Evolutionary conservation across 108 stramenopile species (phyloP), one percentile per base, ranked within the genome.

Genomic region (Bacterosira constricta): DNA sequence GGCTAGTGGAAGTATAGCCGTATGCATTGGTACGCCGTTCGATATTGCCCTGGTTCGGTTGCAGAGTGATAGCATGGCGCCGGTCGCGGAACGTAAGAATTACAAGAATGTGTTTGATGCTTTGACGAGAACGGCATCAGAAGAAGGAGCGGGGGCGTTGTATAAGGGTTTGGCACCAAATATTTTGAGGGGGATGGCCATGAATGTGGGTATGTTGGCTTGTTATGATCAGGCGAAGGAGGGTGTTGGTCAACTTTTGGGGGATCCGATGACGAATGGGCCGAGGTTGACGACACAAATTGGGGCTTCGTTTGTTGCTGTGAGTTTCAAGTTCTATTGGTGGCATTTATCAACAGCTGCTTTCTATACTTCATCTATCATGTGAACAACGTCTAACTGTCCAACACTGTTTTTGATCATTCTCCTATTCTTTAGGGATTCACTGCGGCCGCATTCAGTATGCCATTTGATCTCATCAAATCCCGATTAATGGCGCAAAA

Each of bases 201-300:
- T 99, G 97, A 99, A 99, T 77, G 97, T 98, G 25, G 99, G 99
- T 44, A 98, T 98, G 99, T 77, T 99, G 83, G 97, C 99, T 13
- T 98, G 95, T 85, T 98, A 98, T 78, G 99, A 99, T 84, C 97
- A 99, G 89, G 96, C 96, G 30, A 96, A 97, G 85, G 95, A 96
- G 72, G 55, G 82, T 20, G 85, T 90, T n/a, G 93, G 84, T 37
- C 71, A 69, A 20, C 25, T 90, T 26, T 50, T 91, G 45, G 73
- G 77, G 35, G 96, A 96, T 79, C 85, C 89, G 3, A 96, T 94
- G 89, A 82, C 75, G 44, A 79, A 89, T 59, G 93, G 87, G 47
- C 88, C 97, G 1, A 69, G 83, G 10, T 75, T 97, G 63, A 61
- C 94, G n/a, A 96, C 92, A 10, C 91, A 94, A 45, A 66, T 98